phyloP scores from a whole-genome alignment of 208 protist genomes.

The Tritrichomonas musculus region DNA sequence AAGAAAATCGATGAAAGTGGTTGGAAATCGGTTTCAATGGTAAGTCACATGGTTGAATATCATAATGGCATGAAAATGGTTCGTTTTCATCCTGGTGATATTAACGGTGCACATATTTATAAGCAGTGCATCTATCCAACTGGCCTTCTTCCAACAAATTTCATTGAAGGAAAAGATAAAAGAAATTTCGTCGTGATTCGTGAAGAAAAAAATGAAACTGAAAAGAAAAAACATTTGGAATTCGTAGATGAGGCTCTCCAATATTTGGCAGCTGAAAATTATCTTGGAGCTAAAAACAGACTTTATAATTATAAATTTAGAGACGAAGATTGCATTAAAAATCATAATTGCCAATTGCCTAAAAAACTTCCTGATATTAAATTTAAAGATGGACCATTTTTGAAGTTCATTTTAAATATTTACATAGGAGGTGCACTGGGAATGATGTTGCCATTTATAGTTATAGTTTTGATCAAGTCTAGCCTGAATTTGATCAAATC shows the following conservation, averaged over 20 bases:
- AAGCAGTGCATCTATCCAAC: neutral
- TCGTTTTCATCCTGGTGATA: neutral
- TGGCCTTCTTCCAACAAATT: neutral
- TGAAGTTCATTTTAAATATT: too few species aligned
- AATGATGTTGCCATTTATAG: too few species aligned
- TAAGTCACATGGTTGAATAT: neutral
- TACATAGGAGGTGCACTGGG: too few species aligned
- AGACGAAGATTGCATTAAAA: neutral
- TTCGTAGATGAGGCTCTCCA: neutral
- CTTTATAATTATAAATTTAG: constrained; percentile 4
- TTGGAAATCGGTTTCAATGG: neutral
- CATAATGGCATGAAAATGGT: neutral
- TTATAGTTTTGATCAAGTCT: too few species aligned
- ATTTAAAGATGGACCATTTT: too few species aligned
- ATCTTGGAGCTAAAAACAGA: neutral
- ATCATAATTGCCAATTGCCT: neutral
- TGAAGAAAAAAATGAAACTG: too few species aligned
- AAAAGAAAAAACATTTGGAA: neutral
- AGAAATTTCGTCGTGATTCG: neutral
- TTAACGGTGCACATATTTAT: neutral
- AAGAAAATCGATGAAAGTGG: neutral
- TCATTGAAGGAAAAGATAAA: neutral
- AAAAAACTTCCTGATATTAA: too few species aligned
- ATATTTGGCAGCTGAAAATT: neutral
- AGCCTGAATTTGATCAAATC: too few species aligned